Evolutionary conservation across 2,329 filamentous ascomycete genomes (phyloP), one percentile per base, ranked within the genome.

Genomic region (Periconia macrospinosa): DNA sequence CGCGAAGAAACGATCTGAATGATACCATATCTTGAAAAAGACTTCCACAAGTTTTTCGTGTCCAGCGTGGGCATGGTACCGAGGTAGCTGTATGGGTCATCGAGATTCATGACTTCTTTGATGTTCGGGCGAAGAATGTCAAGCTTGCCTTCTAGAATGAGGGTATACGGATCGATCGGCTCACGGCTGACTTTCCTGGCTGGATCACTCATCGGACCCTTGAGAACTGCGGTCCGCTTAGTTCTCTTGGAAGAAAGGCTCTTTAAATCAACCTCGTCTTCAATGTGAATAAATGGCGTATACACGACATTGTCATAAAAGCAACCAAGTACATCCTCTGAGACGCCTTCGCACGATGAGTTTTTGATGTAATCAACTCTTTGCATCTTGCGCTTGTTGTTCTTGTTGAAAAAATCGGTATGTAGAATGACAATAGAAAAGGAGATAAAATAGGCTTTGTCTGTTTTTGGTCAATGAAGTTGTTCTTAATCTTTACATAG

Each of bases 381-480:
- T 69, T 96, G 92, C 94, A 99, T 99, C 76, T 99, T 99, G 73
- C 94, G 85, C 77, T 97, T 97, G 78, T 97, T 97, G 79, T 97
- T 99, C 76, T 96, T 96, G 80, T 99, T 99, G 84, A 97, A 97
- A n/a, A 96, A 91, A 70, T 99, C 94, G 0, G 94, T 97, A 66
- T 99, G 94, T 33, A 99, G 80, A 62, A 99, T 97, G 55, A 99
- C 84, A 52, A 99, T 86, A 1, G 93, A 97, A 70, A 99, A 99
- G 15, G 93, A 92, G 59, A 97, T 93, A 67, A 97, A 96, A 72
- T 97, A 97, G n/a, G 94, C 92, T 75, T 97, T 91, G 67, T 97
- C 94, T 64, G 61, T 47, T 37, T 10, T 14, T 20, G 27, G 57
- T 74, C 55, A 72, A 65, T 52, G 23, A 33, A 23, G 20, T 17